Percentiles rank a stretch among this genome's conserved stretches.
Evolutionary conservation across 495 filamentous ascomycete species (phyloP).

Genomic region (Penicillium desertorum): DNA sequence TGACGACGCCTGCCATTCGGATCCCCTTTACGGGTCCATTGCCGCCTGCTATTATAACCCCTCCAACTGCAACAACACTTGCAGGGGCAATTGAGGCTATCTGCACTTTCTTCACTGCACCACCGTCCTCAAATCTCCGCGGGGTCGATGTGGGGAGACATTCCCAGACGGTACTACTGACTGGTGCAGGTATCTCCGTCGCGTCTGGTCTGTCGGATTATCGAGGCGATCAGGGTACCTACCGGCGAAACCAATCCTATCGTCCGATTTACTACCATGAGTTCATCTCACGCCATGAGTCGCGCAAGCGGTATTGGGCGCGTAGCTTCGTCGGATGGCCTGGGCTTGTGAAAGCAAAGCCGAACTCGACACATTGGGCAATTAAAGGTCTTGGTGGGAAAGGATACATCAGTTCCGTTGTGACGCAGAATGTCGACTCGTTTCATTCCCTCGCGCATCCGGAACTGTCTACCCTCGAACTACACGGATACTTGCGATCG

Average conservation of each 20-base stretch:
- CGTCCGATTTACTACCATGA: constrained; percentile 92
- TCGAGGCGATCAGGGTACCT: constrained; percentile 84
- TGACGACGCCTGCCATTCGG: constrained; percentile 72
- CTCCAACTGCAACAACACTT: constrained; percentile 63
- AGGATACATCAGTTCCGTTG: constrained; percentile 70
- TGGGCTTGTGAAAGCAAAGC: constrained; percentile 69
- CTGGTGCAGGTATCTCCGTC: constrained; percentile 91
- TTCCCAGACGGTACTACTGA: constrained; percentile 71
- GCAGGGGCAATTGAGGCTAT: constrained; percentile 76
- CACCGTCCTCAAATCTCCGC: constrained; percentile 47
- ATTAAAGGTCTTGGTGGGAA: constrained; percentile 66
- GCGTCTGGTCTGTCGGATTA: constrained; percentile 93
- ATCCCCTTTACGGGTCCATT: constrained; percentile 89
- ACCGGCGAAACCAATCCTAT: constrained; percentile 84
- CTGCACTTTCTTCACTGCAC: constrained; percentile 65
- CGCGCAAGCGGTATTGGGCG: constrained; percentile 94
- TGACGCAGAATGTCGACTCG: constrained; percentile 97
- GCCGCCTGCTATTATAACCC: constrained; percentile 74
- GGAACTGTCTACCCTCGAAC: constrained; percentile 69
- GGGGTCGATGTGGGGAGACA: constrained; percentile 48
- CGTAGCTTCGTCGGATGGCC: constrained; percentile 92
- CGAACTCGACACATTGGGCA: constrained; percentile 78
- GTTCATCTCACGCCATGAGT: constrained; percentile 78
- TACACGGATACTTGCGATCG: constrained; percentile 85
- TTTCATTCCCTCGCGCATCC: constrained; percentile 83